Conservation (phyloP, 148 eudicot species). For the Vaccinium corymbosum region DNA sequence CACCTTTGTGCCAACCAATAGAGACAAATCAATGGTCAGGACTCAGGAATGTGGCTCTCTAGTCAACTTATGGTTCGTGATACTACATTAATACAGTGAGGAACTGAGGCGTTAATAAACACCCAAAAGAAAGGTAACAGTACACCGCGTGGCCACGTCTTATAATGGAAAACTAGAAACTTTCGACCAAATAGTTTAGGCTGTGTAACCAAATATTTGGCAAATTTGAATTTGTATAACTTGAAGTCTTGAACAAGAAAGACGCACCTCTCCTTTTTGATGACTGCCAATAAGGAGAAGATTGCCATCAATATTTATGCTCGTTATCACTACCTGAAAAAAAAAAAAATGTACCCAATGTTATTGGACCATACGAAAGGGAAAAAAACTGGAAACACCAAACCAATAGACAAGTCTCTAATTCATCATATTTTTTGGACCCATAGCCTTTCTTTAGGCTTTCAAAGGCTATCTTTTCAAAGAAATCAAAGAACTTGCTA, state of each 20-base stretch:
- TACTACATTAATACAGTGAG: not conserved
- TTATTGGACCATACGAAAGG: not conserved
- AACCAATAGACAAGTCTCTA: slow-evolving; percentile 1
- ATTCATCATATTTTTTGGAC: not conserved
- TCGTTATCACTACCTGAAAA: slow-evolving; percentile 90
- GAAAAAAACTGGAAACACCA: not conserved
- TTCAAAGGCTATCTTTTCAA: not conserved
- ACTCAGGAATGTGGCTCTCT: not conserved
- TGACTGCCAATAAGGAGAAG: slow-evolving; percentile 87
- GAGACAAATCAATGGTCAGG: not conserved
- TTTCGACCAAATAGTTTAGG: not conserved
- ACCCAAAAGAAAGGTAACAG: not conserved
- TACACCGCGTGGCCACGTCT: not conserved
- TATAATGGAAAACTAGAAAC: not conserved
- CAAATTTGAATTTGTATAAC: not conserved
- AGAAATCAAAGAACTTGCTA: not conserved
- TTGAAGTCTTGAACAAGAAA: not conserved
- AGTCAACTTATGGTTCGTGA: not conserved
- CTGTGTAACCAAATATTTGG: not conserved
- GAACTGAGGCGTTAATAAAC: not conserved
- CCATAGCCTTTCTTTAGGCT: not conserved
- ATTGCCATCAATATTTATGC: slow-evolving; percentile 71
- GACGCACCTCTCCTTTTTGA: slow-evolving; percentile 62
- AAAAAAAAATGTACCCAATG: not conserved
- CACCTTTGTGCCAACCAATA: slow-evolving; percentile 2